Evolutionary conservation across 2,329 filamentous ascomycete species (phyloP).

Genomic region (Claviceps lovelessii): DNA sequence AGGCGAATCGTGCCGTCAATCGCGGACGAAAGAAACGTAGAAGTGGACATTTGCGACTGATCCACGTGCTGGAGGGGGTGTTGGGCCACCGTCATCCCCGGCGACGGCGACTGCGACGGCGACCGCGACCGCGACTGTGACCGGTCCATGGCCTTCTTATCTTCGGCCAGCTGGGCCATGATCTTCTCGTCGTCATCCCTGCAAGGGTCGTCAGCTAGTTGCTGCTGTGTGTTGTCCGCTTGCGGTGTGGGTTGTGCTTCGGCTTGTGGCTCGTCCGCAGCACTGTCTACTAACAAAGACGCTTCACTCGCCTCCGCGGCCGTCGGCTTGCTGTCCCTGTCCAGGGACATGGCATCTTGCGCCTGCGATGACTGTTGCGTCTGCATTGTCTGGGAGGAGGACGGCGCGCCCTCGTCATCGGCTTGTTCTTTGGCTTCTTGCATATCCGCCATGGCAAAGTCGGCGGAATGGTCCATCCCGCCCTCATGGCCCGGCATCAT

Average conservation of each 20-base stretch:
- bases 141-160: slow-evolving; percentile 7
- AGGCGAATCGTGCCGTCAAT: slow-evolving; percentile 82
- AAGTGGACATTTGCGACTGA: slow-evolving; percentile 49
- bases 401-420: neutral
- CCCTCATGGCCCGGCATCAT: slow-evolving; percentile 28
- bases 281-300: neutral
- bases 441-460: slow-evolving; percentile 28
- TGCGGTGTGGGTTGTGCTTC: neutral
- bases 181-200: neutral
- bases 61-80: slow-evolving; percentile 31
- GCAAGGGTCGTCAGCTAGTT: neutral
- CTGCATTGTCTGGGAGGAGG: neutral
- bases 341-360: slow-evolving; percentile 8
- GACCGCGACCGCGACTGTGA: slow-evolving; percentile 8
- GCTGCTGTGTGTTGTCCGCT: neutral
- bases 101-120: neutral
- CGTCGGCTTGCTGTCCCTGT: slow-evolving; percentile 3
- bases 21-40: slow-evolving; percentile 75
- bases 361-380: neutral
- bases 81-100: slow-evolving; percentile 19
- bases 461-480: slow-evolving; percentile 27
- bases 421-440: slow-evolving; percentile 3
- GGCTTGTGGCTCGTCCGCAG: neutral
- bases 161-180: slow-evolving; percentile 1
- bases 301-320: neutral